Percentiles rank a stretch among this genome's conserved stretches.
Conservation (phyloP, 768 basidiomycete genomes). For the Naganishia onofrii region DNA sequence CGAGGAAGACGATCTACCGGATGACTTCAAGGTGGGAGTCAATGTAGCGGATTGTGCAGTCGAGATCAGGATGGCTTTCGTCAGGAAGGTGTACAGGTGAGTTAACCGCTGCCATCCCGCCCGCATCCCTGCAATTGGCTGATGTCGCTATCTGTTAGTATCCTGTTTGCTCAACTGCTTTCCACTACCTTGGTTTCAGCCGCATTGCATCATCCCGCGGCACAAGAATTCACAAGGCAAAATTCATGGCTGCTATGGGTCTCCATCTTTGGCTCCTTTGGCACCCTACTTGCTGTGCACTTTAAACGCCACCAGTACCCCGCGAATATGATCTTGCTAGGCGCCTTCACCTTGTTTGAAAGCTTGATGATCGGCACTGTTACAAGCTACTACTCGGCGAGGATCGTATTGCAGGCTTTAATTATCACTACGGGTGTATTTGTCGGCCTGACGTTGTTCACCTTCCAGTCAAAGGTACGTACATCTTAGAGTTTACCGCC, state of each 20-base stretch:
- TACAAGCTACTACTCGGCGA: conserved; percentile 56
- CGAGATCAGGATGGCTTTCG: conserved; percentile 75
- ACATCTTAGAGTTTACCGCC: not conserved
- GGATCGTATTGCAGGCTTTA: conserved; percentile 73
- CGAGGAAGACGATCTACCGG: conserved; percentile 69
- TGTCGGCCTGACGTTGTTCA: conserved; percentile 88
- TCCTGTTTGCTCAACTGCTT: conserved; percentile 62
- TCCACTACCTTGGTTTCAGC: conserved; percentile 78
- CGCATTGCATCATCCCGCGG: conserved; percentile 63
- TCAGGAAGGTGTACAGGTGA: conserved; percentile 66
- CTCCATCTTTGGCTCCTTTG: conserved; percentile 62
- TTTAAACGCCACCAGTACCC: conserved; percentile 93
- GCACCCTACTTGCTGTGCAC: conserved; percentile 75
- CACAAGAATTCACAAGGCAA: conserved; percentile 68
- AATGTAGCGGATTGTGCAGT: conserved; percentile 47
- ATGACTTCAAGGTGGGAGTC: conserved; percentile 73
- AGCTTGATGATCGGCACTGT: conserved; percentile 84
- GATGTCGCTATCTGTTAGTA: conserved; percentile 53
- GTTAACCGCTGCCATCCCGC: conserved; percentile 52
- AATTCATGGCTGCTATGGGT: conserved; percentile 61
- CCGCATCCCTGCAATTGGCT: not conserved
- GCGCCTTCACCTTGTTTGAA: conserved; percentile 85
- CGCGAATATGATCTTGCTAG: conserved; percentile 76
- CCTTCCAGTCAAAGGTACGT: conserved; percentile 82
- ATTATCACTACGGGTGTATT: conserved; percentile 90